Conservation (phyloP, 768 basidiomycete species). For the Leucogyrophana mollusca region DNA sequence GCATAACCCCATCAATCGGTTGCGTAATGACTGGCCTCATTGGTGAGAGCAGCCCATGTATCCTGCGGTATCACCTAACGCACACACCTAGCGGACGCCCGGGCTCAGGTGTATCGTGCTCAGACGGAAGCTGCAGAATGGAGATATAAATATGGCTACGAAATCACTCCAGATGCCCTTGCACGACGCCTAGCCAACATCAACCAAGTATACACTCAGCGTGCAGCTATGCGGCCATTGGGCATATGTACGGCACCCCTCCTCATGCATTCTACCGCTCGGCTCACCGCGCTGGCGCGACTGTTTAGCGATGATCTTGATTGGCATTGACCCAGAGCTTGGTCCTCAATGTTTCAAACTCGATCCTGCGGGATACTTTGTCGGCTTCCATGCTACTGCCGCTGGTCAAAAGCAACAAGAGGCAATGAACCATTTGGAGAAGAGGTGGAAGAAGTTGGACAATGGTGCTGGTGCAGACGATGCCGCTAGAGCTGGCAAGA, state of each 20-base stretch:
- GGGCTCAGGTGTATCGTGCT: conserved; percentile 84
- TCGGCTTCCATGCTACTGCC: conserved; percentile 96
- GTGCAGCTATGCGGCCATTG: conserved; percentile 93
- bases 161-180: conserved; percentile 96
- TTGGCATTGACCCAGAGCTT: conserved; percentile 85
- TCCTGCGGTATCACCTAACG: background rate
- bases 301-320: conserved; percentile 85
- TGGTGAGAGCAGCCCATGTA: conserved; percentile 47
- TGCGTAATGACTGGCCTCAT: conserved; percentile 98
- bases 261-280: background rate
- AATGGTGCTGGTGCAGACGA: conserved; percentile 78
- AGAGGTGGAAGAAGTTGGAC: conserved; percentile 96
- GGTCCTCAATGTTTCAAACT: conserved; percentile 99
- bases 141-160: conserved; percentile 96
- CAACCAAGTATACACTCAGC: conserved; percentile 98
- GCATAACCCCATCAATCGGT: conserved; percentile 94
- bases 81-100: conserved; percentile 74
- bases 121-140: conserved; percentile 88
- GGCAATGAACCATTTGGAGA: conserved; percentile 97
- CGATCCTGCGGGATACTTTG: conserved; percentile 98
- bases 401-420: conserved; percentile 98
- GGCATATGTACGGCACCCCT: conserved; percentile 74
- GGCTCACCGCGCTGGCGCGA: too few species aligned
- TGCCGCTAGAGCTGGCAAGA: conserved; percentile 70
- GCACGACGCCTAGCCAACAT: conserved; percentile 94